Conservation (phyloP, 768 basidiomycete species). For the Cystobasidium ongulense region DNA sequence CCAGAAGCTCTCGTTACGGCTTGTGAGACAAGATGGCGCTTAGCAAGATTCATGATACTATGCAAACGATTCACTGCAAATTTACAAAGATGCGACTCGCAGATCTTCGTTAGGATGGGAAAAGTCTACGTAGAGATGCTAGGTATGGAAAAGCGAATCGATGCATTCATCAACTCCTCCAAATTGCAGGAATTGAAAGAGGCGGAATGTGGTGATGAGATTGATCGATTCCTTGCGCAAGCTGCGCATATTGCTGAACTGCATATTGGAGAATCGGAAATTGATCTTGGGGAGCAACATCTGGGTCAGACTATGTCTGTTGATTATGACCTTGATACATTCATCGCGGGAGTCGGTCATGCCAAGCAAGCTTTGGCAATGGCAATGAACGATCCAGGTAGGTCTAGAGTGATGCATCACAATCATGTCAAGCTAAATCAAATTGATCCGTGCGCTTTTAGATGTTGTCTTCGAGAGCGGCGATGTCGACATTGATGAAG, state of each 20-base stretch:
- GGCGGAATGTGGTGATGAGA: conserved; percentile 83
- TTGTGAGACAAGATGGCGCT: conserved; percentile 83
- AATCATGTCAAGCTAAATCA: neutral
- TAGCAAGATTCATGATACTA: conserved; percentile 68
- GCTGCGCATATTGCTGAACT: conserved; percentile 86
- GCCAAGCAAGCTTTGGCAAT: conserved; percentile 74
- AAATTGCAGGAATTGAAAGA: conserved; percentile 84
- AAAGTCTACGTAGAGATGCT: conserved; percentile 73
- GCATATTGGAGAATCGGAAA: conserved; percentile 72
- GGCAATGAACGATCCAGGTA: conserved; percentile 69
- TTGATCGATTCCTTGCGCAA: conserved; percentile 70
- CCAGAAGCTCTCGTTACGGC: conserved; percentile 82
- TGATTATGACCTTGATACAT: conserved; percentile 87
- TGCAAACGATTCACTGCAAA: conserved; percentile 85
- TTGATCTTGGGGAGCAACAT: conserved; percentile 82
- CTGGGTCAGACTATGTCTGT: conserved; percentile 70
- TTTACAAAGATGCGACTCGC: conserved; percentile 68
- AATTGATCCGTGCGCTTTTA: conserved; percentile 41
- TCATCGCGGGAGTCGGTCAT: conserved; percentile 81
- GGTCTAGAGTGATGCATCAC: neutral
- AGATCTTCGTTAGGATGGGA: conserved; percentile 76
- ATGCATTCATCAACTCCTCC: conserved; percentile 78
- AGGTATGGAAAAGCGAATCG: conserved; percentile 80
- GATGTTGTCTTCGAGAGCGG: conserved; percentile 68
- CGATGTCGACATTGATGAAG: conserved; percentile 63